These are phyloP conservation scores for Magnaporthales sp. DNA, from an alignment of 2,329 filamentous ascomycete species.

Conservation along the genomic window DNA sequence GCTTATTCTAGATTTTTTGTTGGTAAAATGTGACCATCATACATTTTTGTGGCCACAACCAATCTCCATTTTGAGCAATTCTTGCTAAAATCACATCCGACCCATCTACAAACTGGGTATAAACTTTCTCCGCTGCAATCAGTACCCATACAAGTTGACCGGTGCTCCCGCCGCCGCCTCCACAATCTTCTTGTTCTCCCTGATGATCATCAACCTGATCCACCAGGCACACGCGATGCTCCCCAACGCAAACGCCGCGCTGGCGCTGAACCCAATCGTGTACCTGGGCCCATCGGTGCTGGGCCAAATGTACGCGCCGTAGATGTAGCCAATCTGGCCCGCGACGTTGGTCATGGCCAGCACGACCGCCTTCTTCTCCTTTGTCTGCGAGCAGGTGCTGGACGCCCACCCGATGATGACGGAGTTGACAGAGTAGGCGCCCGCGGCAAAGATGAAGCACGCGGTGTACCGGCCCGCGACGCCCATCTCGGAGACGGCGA, in stretches of 20 bases:
- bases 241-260: slow-evolving; percentile 2
- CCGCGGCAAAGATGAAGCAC: slow-evolving; percentile 35
- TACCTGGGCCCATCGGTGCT: background rate
- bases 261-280: slow-evolving; percentile 2
- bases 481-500: slow-evolving; percentile 11
- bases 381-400: slow-evolving; percentile 57
- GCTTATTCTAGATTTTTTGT: no score
- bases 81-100: background rate
- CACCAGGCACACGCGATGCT: slow-evolving; percentile 11
- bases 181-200: slow-evolving; percentile 15
- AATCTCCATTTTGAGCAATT: background rate
- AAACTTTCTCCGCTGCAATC: background rate
- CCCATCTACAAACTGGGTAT: background rate
- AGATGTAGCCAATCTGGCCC: slow-evolving; percentile 3
- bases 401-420: slow-evolving; percentile 68
- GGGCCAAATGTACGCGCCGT: slow-evolving; percentile 4
- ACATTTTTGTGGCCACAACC: background rate
- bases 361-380: slow-evolving; percentile 49
- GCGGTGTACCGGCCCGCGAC: slow-evolving; percentile 34
- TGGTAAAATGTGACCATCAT: background rate
- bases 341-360: slow-evolving; percentile 40
- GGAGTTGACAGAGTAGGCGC: slow-evolving; percentile 57
- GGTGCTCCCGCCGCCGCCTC: background rate
- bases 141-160: background rate
- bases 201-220: slow-evolving; percentile 12